Conservation (phyloP, 371 early-diverging fungal genomes). For the Mortierella sp. region DNA sequence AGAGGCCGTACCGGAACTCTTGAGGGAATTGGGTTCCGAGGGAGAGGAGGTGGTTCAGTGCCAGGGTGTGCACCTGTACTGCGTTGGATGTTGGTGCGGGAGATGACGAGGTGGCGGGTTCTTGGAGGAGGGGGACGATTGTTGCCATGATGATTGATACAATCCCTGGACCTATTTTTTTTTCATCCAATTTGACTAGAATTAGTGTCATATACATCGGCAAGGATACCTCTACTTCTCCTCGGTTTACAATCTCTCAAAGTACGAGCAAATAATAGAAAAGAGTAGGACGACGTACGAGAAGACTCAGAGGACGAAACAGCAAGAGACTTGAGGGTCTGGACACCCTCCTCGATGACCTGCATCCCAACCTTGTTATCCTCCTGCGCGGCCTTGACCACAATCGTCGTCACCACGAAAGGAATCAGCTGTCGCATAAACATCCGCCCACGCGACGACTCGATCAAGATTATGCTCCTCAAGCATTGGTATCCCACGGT, state of each 20-base stretch:
- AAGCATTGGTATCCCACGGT: conserved; percentile 55
- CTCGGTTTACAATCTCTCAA: too few species aligned
- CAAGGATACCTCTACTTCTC: too few species aligned
- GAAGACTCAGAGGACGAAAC: conserved; percentile 21
- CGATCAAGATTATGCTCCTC: conserved; percentile 38
- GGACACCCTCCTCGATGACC: conserved; percentile 52
- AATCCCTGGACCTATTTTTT: conserved; percentile 19
- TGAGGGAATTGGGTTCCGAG: conserved; percentile 39
- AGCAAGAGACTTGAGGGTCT: conserved; percentile 47
- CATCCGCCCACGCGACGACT: conserved; percentile 32
- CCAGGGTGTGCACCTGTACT: conserved; percentile 24
- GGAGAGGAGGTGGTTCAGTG: conserved; percentile 40
- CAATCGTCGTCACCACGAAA: conserved; percentile 54
- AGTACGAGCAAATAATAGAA: background rate
- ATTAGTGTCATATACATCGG: background rate
- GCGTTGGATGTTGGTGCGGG: conserved; percentile 10
- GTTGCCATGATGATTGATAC: conserved; percentile 52
- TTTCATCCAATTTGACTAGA: background rate
- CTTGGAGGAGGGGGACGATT: conserved; percentile 42
- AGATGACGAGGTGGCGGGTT: background rate
- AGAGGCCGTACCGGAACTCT: conserved; percentile 46
- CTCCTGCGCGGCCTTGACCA: conserved; percentile 50
- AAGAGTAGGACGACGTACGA: conserved; percentile 21
- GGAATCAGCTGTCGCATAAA: conserved; percentile 49
- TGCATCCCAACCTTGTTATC: conserved; percentile 49